These are phyloP conservation scores for Diaporthe citrichinensis DNA, from an alignment of 2,329 filamentous ascomycete species.

Conservation along the genomic window DNA sequence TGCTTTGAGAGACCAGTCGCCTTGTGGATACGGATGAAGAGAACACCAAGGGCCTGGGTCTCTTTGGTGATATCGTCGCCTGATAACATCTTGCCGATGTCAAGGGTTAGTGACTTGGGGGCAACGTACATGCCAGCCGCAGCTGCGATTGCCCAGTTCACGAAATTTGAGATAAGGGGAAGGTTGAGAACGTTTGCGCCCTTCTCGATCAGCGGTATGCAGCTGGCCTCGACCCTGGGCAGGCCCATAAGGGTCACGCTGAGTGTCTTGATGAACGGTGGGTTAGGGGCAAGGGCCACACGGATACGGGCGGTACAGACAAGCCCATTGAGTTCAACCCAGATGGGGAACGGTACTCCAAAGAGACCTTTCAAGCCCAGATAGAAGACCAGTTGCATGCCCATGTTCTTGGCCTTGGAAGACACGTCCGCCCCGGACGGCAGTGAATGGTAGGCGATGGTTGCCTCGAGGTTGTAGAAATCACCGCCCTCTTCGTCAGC, in stretches of 20 bases:
- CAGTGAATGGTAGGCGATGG: conserved; percentile 91
- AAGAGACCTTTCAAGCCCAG: conserved; percentile 91
- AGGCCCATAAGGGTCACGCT: conserved; percentile 96
- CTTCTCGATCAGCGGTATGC: conserved; percentile 91
- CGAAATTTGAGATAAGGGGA: conserved; percentile 94
- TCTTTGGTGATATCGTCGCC: conserved; percentile 95
- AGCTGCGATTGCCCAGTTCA: conserved; percentile 93
- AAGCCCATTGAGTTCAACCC: conserved; percentile 91
- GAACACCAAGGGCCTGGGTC: conserved; percentile 85
- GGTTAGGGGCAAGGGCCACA: conserved; percentile 88
- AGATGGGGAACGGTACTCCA: conserved; percentile 88
- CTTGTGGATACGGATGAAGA: conserved; percentile 93
- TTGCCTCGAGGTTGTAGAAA: conserved; percentile 93
- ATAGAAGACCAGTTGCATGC: conserved; percentile 96
- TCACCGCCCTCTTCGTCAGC: conserved; percentile 92
- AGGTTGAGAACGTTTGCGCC: conserved; percentile 93
- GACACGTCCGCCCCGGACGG: conserved; percentile 79
- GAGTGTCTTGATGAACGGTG: conserved; percentile 91
- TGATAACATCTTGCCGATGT: conserved; percentile 90
- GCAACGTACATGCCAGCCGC: conserved; percentile 93
- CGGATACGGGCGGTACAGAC: conserved; percentile 89
- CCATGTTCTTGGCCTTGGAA: conserved; percentile 93
- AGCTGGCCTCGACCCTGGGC: conserved; percentile 90
- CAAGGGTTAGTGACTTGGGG: conserved; percentile 92
- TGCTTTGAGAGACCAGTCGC: conserved; percentile 92